Evolutionary conservation across 768 basidiomycete genomes (phyloP).

Genomic region (Tephrocybe rancida): DNA sequence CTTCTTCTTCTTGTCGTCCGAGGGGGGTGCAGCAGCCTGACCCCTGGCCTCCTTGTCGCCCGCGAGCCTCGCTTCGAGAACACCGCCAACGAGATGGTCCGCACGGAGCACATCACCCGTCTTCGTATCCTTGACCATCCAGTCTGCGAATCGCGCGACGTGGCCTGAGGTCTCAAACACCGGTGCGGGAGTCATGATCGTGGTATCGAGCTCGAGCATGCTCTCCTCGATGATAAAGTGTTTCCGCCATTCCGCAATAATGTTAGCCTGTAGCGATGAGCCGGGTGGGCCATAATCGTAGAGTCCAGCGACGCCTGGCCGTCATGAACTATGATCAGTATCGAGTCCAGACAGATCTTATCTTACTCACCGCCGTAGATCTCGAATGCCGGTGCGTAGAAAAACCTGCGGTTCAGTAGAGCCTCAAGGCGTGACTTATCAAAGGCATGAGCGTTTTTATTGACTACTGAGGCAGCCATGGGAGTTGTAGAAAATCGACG

Average conservation of each 20-base stretch:
- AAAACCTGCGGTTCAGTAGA: constrained; percentile 88
- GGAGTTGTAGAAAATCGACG: constrained; percentile 17
- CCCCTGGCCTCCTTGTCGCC: constrained; percentile 92
- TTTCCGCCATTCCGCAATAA: constrained; percentile 93
- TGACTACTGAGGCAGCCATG: constrained; percentile 42
- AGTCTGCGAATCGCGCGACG: constrained; percentile 97
- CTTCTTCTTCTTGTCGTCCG: constrained; percentile 76
- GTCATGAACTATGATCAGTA: not conserved
- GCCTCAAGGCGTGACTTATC: constrained; percentile 87
- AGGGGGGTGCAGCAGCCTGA: constrained; percentile 53
- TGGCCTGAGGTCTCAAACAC: constrained; percentile 98
- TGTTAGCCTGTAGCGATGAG: constrained; percentile 94
- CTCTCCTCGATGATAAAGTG: constrained; percentile 98
- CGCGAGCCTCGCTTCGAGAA: constrained; percentile 86
- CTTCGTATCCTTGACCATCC: constrained; percentile 97
- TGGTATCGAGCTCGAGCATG: constrained; percentile 98
- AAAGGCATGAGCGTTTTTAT: constrained; percentile 86
- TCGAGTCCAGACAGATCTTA: constrained; percentile 4
- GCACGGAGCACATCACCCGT: constrained; percentile 97
- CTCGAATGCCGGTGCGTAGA: constrained; percentile 98
- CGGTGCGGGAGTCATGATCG: constrained; percentile 93
- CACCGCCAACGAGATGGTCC: constrained; percentile 93
- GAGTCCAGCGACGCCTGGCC: constrained; percentile 88
- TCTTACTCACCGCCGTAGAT: constrained; percentile 88
- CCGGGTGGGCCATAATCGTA: constrained; percentile 99